Evolutionary conservation across 2,329 filamentous ascomycete species (phyloP).

Genomic region (Diplodia sapinea): DNA sequence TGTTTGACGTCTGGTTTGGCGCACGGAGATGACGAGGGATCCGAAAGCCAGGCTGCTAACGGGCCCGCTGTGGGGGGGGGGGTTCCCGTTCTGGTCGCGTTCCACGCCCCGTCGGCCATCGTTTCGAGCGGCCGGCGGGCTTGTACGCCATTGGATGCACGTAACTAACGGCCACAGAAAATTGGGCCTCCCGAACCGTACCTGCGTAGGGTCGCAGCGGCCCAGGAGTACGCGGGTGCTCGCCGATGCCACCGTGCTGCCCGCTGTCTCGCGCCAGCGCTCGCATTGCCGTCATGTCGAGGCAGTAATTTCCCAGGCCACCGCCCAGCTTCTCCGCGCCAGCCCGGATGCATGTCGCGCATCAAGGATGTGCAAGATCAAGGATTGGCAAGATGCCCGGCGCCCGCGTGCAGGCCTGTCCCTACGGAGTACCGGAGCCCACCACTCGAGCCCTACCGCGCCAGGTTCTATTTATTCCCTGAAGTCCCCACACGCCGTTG

Average conservation of each 20-base stretch:
- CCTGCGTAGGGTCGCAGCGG: conserved; percentile 21
- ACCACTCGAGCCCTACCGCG: conserved; percentile 24
- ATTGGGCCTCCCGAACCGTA: conserved; percentile 24
- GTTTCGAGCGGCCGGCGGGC: conserved; percentile 14
- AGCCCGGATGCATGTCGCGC: conserved; percentile 26
- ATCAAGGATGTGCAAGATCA: conserved; percentile 25
- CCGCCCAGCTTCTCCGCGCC: conserved; percentile 23
- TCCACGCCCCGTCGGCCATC: conserved; percentile 12
- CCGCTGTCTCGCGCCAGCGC: conserved; percentile 14
- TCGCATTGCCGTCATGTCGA: conserved; percentile 8
- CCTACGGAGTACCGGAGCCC: conserved; percentile 20
- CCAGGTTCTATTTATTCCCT: conserved; percentile 30
- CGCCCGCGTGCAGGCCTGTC: conserved; percentile 16
- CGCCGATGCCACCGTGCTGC: conserved; percentile 3
- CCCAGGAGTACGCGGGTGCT: conserved; percentile 10
- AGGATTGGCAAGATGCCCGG: conserved; percentile 10
- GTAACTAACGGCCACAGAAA: conserved; percentile 22
- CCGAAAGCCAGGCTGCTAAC: conserved; percentile 4
- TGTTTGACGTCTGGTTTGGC: conserved; percentile 26
- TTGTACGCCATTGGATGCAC: conserved; percentile 26
- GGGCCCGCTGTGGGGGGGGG: conserved; percentile 16
- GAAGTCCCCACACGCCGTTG: conserved; percentile 28
- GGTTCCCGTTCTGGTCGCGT: conserved; percentile 13
- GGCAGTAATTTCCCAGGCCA: conserved; percentile 20
- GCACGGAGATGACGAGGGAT: conserved; percentile 18